Base-by-base conservation (phyloP, 108 stramenopile species). In the Phaeodactylum tricornutum region DNA sequence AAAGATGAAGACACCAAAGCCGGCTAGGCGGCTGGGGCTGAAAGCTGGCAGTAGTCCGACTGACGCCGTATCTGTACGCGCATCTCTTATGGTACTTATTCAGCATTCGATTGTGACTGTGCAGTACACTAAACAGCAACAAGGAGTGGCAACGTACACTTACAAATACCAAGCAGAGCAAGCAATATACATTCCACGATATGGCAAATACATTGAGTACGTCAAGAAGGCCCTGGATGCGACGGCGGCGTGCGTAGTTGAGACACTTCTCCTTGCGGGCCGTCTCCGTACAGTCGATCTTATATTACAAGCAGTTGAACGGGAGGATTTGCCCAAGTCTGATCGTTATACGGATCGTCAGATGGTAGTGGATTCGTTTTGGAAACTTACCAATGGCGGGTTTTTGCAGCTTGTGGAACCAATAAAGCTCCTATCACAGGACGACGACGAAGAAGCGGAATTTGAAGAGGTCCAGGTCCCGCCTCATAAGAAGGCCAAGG, bases 31-130 rank as follows among this genome's bases (percentile, higher is more conserved):
- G 7, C 26, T 27, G 7, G 5, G 7, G 7, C 8, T 6, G 8
- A 8, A 24, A 7, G 19, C 19, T 8, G 7, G 7, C 8, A 8
- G 8, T 8, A 8, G 7, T 8, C 46, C 41, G 7, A 22, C 57
- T 15, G 71, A 75, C 7, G 37, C 66, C 12, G 36, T 61, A 0
- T 63, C 67, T 22, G 53, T 89, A 7, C 62, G 77, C 15, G 82
- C 83, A 17, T 75, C 87, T 4, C 51, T 90, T 25, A 39, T 90
- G 24, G 74, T 76, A 0, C 38, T 90, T 35, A 59, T 90, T 32
- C 83, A 85, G 39, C 83, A 90, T 52, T 71, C 68, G 25, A 43
- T 84, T 29, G 76, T 88, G 20, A 47, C 46, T n/a, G 53, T 74
- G 24, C 23, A 24, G 47, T 24, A 4, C 11, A 1, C 21, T 30